Evolutionary conservation across 805 yeast genomes (phyloP).

Genomic region (Hermanozyma aechmeae): DNA sequence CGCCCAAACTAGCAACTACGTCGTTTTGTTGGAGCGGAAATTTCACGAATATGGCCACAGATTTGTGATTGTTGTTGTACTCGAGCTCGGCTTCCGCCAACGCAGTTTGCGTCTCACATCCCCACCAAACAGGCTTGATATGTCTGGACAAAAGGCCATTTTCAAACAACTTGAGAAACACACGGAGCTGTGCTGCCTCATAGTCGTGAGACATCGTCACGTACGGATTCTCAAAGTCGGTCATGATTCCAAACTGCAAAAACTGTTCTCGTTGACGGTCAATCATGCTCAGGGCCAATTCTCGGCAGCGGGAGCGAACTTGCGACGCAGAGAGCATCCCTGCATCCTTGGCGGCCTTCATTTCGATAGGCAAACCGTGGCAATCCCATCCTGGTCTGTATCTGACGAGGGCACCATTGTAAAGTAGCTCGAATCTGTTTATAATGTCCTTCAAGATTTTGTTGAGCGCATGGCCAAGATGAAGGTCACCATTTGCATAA

Average conservation of each 20-base stretch:
- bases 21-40: slow-evolving; percentile 38
- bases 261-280: slow-evolving; percentile 56
- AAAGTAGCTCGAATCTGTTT: slow-evolving; percentile 55
- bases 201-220: slow-evolving; percentile 62
- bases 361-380: slow-evolving; percentile 94
- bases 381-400: slow-evolving; percentile 98
- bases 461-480: slow-evolving; percentile 86
- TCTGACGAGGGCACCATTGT: slow-evolving; percentile 48
- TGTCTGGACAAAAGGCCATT: slow-evolving; percentile 71
- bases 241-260: slow-evolving; percentile 65
- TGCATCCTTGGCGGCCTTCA: slow-evolving; percentile 56
- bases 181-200: slow-evolving; percentile 64
- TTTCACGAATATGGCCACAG: slow-evolving; percentile 59
- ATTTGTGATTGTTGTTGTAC: slow-evolving; percentile 62
- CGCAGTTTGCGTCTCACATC: slow-evolving; percentile 88
- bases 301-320: slow-evolving; percentile 55
- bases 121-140: slow-evolving; percentile 95
- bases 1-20: slow-evolving; percentile 8
- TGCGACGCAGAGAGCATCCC: slow-evolving; percentile 35
- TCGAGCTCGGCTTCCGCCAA: slow-evolving; percentile 95
- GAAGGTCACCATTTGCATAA: slow-evolving; percentile 92
- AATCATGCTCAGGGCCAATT: slow-evolving; percentile 63
- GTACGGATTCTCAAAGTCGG: slow-evolving; percentile 71
- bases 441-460: slow-evolving; percentile 84
- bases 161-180: slow-evolving; percentile 58